Conservation (phyloP, 176 grass and related monocot genomes). For the Triticum timopheevii region DNA sequence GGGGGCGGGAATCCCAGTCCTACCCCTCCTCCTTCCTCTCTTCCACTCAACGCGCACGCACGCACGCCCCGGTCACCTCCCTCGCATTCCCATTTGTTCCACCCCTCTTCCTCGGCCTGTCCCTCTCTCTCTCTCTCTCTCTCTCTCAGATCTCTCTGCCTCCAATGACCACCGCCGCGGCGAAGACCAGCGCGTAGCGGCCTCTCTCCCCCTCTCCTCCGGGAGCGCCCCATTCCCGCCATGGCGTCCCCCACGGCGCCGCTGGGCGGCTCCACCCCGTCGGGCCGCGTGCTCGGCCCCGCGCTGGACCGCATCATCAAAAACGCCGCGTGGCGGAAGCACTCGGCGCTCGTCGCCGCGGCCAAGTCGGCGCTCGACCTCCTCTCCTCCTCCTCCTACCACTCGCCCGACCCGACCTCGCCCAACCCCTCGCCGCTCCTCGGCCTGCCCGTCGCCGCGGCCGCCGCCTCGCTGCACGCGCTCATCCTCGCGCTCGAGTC, state of each 20-base stretch:
- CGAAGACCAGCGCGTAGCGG: conserved; percentile 26
- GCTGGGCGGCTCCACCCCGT: conserved; percentile 59
- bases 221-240: too few relatives aligned
- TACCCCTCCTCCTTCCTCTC: conserved; percentile 30
- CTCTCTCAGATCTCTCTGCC: conserved; percentile 42
- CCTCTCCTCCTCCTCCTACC: conserved; percentile 44
- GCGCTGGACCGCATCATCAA: conserved; percentile 94
- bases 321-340: conserved; percentile 87
- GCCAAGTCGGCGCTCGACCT: conserved; percentile 83
- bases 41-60: conserved; percentile 41
- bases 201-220: not conserved
- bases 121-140: not conserved
- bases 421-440: conserved; percentile 48
- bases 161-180: conserved; percentile 33
- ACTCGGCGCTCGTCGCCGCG: conserved; percentile 67
- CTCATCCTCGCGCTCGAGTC: conserved; percentile 69
- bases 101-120: conserved; percentile 1
- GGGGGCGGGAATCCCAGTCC: conserved; percentile 20
- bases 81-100: conserved; percentile 37
- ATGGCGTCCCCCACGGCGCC: conserved; percentile 45
- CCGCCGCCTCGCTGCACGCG: conserved; percentile 35
- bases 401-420: conserved; percentile 37
- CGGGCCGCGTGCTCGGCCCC: conserved; percentile 76
- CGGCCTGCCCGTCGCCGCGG: conserved; percentile 39
- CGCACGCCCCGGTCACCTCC: conserved; percentile 21